These are phyloP conservation scores for Candida palmyrensis DNA, from an alignment of 805 yeast genomes.

Conservation along the genomic window DNA sequence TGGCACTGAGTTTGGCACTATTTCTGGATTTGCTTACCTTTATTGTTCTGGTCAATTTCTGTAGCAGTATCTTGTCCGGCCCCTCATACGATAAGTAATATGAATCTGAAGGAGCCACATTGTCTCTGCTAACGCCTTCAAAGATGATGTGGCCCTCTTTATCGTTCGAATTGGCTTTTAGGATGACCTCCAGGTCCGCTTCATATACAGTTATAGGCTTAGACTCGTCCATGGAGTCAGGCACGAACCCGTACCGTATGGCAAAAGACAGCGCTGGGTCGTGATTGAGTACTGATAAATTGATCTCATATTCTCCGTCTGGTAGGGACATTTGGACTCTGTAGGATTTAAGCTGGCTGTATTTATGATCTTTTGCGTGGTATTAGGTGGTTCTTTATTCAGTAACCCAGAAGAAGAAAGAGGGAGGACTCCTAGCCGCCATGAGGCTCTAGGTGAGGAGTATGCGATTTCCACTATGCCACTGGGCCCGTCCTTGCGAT, in stretches of 20 bases:
- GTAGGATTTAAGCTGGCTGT: no score
- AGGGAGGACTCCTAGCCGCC: no score
- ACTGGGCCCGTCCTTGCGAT: no score
- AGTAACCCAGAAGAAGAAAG: no score
- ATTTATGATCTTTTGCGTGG: no score
- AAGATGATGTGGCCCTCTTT: slow-evolving; percentile 23
- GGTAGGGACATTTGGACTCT: slow-evolving; percentile 33
- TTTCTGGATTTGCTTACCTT: slow-evolving; percentile 36
- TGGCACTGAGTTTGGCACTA: slow-evolving; percentile 20
- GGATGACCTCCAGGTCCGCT: slow-evolving; percentile 25
- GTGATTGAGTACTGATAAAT: slow-evolving; percentile 20
- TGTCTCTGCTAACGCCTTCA: slow-evolving; percentile 29
- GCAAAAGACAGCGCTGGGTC: slow-evolving; percentile 10
- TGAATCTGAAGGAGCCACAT: slow-evolving; percentile 10
- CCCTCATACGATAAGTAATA: slow-evolving; percentile 6
- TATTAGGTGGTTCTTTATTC: no score
- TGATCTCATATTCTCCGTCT: slow-evolving; percentile 42
- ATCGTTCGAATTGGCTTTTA: slow-evolving; percentile 24
- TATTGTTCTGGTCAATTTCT: slow-evolving; percentile 25
- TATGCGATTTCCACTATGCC: no score
- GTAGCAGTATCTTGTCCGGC: slow-evolving; percentile 15
- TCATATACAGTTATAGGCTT: slow-evolving; percentile 30
- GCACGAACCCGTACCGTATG: slow-evolving; percentile 36
- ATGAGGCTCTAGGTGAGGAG: no score
- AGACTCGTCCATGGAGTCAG: slow-evolving; percentile 35